Evolutionary conservation across 2,329 filamentous ascomycete species (phyloP), one percentile per base, ranked within the genome.

Genomic region (Neophaeococcomyces mojaviensis): DNA sequence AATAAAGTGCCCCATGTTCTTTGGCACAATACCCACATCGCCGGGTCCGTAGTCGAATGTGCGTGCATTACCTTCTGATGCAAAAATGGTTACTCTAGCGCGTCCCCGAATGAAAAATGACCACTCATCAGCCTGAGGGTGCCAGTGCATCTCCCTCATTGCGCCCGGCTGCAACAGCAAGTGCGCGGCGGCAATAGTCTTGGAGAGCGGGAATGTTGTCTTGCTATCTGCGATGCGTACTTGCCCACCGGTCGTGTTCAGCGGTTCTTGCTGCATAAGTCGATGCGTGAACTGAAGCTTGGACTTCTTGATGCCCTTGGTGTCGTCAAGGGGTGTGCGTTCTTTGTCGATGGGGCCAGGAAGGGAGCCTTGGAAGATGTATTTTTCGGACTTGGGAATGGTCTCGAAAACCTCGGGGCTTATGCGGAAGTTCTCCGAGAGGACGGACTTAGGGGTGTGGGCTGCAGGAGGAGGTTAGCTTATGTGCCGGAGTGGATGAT

Each of bases 101-200:
- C 78, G 77, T 0, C 86, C 86, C 20, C 68, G 67, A 60, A 89
- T 77, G 69, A 89, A 88, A 64, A 85, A 89, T 5, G 79, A 84
- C 84, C 84, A 89, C 62, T 88, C 84, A 58, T 88, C 85, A 10
- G 83, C 83, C 36, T 78, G 80, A 0, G 84, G 83, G 59, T 89
- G 85, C 85, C 85, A 89, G 68, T 89, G 85, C 73, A 89, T 87
- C 66, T 88, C 84, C 8, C 84, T 76, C 60, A 88, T 70, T 0
- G 81, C 82, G 12, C 82, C 82, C 0, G 84, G 84, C 52, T 83
- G 70, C 50, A 89, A 84, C 31, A 76, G 76, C 15, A 86, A 75
- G 57, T 88, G 76, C 1, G 83, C 85, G 1, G 84, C 84, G 0
- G 84, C 82, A 16, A 88, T 76, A 0, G 81, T 84, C 62, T 78